phyloP scores from a whole-genome alignment of 148 eudicot species.

The Linanthus parryae region DNA sequence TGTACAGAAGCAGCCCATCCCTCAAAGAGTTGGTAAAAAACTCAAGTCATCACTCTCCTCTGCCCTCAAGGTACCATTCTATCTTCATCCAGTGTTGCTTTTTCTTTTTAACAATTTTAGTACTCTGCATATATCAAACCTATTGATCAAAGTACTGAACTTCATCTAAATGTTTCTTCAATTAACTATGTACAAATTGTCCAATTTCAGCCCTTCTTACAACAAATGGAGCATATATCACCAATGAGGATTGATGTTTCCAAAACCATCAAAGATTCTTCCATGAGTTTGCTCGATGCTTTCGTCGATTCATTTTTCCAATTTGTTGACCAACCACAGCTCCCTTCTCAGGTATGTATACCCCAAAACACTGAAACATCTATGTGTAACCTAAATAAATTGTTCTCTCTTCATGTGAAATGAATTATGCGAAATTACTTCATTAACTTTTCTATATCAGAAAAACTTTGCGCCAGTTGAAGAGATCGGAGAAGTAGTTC shows the following conservation, averaged over 20 bases:
- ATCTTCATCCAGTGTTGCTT: no score
- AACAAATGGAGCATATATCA: no score
- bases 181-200: no score
- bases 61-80: no score
- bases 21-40: no score
- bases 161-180: no score
- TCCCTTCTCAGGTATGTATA: conserved; percentile 29
- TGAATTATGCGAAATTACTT: not conserved
- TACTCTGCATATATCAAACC: no score
- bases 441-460: conserved; percentile 5
- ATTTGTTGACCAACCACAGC: conserved; percentile 32
- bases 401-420: not conserved
- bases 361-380: not conserved
- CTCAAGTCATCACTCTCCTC: no score
- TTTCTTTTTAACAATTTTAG: no score
- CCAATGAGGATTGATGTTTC: conserved; percentile 10
- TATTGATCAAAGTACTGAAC: no score
- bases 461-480: conserved; percentile 43
- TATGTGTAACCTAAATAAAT: not conserved
- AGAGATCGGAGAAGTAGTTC: conserved; percentile 26
- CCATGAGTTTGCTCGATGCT: conserved; percentile 20
- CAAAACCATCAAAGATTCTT: conserved; percentile 13
- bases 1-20: no score
- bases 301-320: conserved; percentile 28
- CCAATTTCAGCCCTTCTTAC: no score